Evolutionary conservation across 148 eudicot genomes (phyloP).

Genomic region (Arbutus unedo): DNA sequence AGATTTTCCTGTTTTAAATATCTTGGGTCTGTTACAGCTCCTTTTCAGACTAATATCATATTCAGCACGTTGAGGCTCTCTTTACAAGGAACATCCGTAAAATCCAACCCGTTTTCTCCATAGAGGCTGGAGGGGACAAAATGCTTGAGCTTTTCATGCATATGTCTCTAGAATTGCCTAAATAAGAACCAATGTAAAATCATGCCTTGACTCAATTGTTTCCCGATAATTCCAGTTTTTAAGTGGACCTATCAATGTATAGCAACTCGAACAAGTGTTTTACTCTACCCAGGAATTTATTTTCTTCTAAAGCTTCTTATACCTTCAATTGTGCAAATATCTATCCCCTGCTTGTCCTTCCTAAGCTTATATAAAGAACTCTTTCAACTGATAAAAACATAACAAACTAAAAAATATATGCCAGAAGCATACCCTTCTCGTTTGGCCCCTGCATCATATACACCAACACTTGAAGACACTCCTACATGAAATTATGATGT

Average conservation of each 20-base stretch:
- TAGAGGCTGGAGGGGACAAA: background rate
- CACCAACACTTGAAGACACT: background rate
- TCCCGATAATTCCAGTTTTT: background rate
- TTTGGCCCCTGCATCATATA: background rate
- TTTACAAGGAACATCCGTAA: background rate
- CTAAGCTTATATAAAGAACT: background rate
- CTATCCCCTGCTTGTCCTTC: background rate
- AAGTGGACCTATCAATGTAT: background rate
- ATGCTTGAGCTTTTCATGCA: background rate
- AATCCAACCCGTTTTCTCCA: slow-evolving; percentile 6
- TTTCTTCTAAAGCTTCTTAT: background rate
- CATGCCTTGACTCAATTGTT: background rate
- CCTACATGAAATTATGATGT: background rate
- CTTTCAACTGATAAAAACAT: background rate
- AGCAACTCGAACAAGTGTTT: background rate
- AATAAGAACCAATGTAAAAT: background rate
- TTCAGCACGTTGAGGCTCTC: background rate
- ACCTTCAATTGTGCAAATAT: background rate
- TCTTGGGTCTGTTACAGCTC: background rate
- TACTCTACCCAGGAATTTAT: background rate
- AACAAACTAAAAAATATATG: background rate
- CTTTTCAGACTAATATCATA: background rate
- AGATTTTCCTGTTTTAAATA: background rate
- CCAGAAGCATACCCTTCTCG: background rate
- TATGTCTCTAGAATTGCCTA: background rate